These are phyloP conservation scores for Colletotrichum tropicale DNA, from an alignment of 2,329 filamentous ascomycete species.

Conservation along the genomic window DNA sequence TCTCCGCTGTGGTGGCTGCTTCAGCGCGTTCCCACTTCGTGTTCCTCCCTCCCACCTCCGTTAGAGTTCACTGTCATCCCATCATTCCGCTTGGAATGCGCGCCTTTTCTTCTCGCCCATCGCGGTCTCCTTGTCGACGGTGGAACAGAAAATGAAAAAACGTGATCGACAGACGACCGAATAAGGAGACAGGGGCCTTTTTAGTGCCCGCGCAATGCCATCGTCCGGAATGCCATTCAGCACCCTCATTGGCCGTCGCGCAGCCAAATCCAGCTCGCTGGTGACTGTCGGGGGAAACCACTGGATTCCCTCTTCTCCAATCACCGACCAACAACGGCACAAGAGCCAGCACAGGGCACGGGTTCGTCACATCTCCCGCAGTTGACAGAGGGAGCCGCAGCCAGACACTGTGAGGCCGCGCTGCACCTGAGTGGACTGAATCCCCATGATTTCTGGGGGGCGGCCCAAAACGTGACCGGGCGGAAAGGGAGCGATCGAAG, in stretches of 20 bases:
- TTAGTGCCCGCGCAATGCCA: constrained; percentile 10
- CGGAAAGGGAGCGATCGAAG: neutral
- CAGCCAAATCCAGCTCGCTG: neutral
- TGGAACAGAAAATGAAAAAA: neutral
- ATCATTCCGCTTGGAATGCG: neutral
- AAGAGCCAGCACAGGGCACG: constrained; percentile 19
- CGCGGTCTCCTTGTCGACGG: neutral
- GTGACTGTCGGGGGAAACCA: constrained; percentile 9
- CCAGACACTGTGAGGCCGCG: neutral
- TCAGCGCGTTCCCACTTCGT: neutral
- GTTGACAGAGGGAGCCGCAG: constrained; percentile 14
- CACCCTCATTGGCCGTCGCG: constrained; percentile 13
- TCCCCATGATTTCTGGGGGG: neutral
- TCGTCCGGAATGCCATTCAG: neutral
- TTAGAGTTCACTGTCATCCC: neutral
- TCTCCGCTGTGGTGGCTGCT: neutral
- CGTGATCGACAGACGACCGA: neutral
- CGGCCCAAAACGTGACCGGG: constrained; percentile 1
- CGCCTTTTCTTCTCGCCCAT: neutral
- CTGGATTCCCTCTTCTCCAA: constrained; percentile 20
- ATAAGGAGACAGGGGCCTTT: constrained; percentile 3
- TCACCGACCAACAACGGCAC: constrained; percentile 11
- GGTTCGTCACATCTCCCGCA: constrained; percentile 22
- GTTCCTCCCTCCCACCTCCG: neutral
- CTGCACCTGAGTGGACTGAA: constrained; percentile 2